These are phyloP conservation scores for Penium margaritaceum DNA, from an alignment of 139 green algal genomes.

Conservation along the genomic window DNA sequence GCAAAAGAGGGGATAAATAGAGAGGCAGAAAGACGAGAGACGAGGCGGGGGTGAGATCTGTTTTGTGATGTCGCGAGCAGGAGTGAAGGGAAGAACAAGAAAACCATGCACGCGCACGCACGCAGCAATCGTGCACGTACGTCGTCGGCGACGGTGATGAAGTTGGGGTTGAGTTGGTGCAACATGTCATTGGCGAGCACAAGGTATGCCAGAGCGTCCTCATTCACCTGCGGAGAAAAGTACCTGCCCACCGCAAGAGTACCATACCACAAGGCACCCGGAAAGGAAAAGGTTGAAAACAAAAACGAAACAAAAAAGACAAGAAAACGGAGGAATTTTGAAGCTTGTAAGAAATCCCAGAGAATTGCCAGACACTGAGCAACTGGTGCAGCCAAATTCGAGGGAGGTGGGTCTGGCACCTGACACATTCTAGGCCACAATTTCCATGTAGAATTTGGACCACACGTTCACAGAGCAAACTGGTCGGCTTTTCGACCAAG, in stretches of 20 bases:
- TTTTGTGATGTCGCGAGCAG: no score
- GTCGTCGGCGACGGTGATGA: slow-evolving; percentile 82
- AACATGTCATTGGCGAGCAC: slow-evolving; percentile 89
- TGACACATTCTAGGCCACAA: background rate
- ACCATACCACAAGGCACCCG: background rate
- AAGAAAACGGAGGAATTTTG: background rate
- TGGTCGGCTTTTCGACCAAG: no score
- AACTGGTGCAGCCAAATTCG: no score
- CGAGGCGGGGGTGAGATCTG: no score
- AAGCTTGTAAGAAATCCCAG: no score
- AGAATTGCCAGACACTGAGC: no score
- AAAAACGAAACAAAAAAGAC: background rate
- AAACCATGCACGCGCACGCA: background rate
- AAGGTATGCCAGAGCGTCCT: slow-evolving; percentile 83
- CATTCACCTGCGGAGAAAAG: slow-evolving; percentile 54
- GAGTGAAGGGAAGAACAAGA: background rate
- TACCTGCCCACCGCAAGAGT: slow-evolving; percentile 10
- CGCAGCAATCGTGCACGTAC: slow-evolving; percentile 55
- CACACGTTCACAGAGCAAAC: background rate
- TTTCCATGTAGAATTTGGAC: slow-evolving; percentile 2
- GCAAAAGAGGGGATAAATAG: background rate
- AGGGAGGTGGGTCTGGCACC: no score
- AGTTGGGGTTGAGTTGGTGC: slow-evolving; percentile 80
- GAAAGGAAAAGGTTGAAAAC: background rate
- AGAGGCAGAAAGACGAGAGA: background rate